These are phyloP conservation scores for Xylaria sp. DNA, from an alignment of 2,329 filamentous ascomycete genomes.

Conservation along the genomic window DNA sequence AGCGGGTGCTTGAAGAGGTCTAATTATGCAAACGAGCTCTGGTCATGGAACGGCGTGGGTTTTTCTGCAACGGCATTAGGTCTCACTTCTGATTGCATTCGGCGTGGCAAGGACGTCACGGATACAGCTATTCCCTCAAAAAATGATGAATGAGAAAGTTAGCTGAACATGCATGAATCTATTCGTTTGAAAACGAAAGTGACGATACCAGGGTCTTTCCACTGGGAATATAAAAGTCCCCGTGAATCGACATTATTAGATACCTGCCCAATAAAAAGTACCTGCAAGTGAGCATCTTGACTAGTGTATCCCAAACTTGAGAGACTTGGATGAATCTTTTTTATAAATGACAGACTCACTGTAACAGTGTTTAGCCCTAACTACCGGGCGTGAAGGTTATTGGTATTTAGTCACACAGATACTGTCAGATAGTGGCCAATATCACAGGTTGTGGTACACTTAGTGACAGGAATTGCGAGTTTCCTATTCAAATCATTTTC, in stretches of 20 bases:
- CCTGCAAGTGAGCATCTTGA: background rate
- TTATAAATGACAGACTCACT: too few relatives aligned
- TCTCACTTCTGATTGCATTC: constrained; percentile 56
- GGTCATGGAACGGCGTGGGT: constrained; percentile 53
- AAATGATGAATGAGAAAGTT: constrained; percentile 44
- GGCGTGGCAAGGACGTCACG: constrained; percentile 52
- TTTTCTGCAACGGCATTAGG: constrained; percentile 53
- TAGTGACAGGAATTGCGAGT: too few relatives aligned
- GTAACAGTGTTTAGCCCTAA: too few relatives aligned
- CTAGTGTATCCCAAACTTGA: too few relatives aligned
- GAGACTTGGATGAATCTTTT: too few relatives aligned
- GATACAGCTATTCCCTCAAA: constrained; percentile 42
- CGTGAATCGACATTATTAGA: background rate
- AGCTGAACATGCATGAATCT: constrained; percentile 42
- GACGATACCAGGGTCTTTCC: constrained; percentile 10
- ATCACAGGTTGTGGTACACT: too few relatives aligned
- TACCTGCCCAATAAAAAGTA: background rate
- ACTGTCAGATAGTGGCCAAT: too few relatives aligned
- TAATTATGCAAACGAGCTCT: constrained; percentile 62
- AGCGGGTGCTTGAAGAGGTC: constrained; percentile 91
- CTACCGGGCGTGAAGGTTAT: too few relatives aligned
- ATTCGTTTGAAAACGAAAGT: constrained; percentile 23
- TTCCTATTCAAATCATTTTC: too few relatives aligned
- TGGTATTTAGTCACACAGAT: too few relatives aligned
- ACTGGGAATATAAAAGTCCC: background rate